These are phyloP conservation scores for Canavalia ensiformis DNA, from an alignment of 306 rosid species.

Conservation along the genomic window DNA sequence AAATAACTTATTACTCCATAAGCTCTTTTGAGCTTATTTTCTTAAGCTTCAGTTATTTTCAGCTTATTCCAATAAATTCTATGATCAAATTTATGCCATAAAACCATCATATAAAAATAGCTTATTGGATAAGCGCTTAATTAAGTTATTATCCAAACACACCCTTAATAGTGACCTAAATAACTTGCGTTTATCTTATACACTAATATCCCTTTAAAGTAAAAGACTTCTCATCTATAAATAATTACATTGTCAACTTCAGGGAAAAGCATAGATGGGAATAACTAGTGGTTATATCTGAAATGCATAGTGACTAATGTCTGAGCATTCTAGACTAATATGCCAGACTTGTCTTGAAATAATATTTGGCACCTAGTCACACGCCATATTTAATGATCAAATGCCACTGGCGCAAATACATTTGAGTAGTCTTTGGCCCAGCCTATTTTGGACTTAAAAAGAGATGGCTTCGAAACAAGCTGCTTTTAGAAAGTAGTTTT, in stretches of 20 bases:
- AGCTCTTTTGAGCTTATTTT: too few relatives aligned
- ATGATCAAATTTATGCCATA: too few relatives aligned
- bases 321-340: background rate
- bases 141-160: too few relatives aligned
- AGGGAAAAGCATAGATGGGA: background rate
- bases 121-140: too few relatives aligned
- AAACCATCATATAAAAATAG: too few relatives aligned
- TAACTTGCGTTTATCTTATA: background rate
- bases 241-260: background rate
- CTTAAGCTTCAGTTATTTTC: too few relatives aligned
- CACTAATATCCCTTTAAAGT: background rate
- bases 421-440: too few relatives aligned
- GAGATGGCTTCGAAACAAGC: too few relatives aligned
- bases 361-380: background rate
- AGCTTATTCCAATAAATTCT: too few relatives aligned
- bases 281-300: background rate
- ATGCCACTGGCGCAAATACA: background rate
- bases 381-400: background rate
- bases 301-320: background rate
- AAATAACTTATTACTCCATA: too few relatives aligned
- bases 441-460: too few relatives aligned
- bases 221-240: background rate
- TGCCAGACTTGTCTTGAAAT: background rate
- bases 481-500: too few relatives aligned
- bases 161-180: background rate